These are phyloP conservation scores for Harringtonia aguacate DNA, from an alignment of 2,329 filamentous ascomycete genomes.

Conservation along the genomic window DNA sequence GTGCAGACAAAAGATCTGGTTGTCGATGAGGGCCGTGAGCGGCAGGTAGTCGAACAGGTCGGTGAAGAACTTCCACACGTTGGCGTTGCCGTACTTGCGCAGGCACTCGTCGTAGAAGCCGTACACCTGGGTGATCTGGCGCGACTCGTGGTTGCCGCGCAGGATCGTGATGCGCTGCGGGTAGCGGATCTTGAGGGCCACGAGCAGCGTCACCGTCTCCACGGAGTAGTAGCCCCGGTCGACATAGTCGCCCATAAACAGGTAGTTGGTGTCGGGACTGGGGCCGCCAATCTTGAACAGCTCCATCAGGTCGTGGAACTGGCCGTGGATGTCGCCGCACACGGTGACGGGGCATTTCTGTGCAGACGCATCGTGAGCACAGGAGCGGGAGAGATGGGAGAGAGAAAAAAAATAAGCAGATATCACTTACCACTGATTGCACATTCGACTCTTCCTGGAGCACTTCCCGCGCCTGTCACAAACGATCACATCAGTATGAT, in stretches of 20 bases:
- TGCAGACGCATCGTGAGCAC: neutral
- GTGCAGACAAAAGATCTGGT: slow-evolving; percentile 98
- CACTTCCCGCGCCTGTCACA: slow-evolving; percentile 74
- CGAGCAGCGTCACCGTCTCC: slow-evolving; percentile 92
- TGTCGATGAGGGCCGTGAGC: slow-evolving; percentile 93
- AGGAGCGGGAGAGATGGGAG: neutral
- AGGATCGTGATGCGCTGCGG: slow-evolving; percentile 96
- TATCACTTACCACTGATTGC: slow-evolving; percentile 83
- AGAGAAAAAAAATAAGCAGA: neutral
- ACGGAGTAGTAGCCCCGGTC: slow-evolving; percentile 98
- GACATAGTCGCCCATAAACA: slow-evolving; percentile 99
- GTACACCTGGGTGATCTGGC: slow-evolving; percentile 98
- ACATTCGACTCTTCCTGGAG: slow-evolving; percentile 97
- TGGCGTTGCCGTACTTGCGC: slow-evolving; percentile 97
- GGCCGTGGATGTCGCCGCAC: slow-evolving; percentile 97
- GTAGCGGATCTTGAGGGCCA: slow-evolving; percentile 96
- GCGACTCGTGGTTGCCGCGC: slow-evolving; percentile 96
- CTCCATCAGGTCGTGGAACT: slow-evolving; percentile 99
- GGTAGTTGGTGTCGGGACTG: slow-evolving; percentile 97
- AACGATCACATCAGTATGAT: slow-evolving; percentile 21
- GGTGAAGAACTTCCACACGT: slow-evolving; percentile 99
- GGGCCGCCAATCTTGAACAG: slow-evolving; percentile 98
- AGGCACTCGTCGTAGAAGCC: slow-evolving; percentile 99
- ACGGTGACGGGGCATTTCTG: slow-evolving; percentile 98
- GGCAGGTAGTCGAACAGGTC: slow-evolving; percentile 98